Evolutionary conservation across 1,284 basidiomycete genomes (phyloP), one percentile per base, ranked within the genome.

Genomic region (Apiotrichum akiyoshidainum): DNA sequence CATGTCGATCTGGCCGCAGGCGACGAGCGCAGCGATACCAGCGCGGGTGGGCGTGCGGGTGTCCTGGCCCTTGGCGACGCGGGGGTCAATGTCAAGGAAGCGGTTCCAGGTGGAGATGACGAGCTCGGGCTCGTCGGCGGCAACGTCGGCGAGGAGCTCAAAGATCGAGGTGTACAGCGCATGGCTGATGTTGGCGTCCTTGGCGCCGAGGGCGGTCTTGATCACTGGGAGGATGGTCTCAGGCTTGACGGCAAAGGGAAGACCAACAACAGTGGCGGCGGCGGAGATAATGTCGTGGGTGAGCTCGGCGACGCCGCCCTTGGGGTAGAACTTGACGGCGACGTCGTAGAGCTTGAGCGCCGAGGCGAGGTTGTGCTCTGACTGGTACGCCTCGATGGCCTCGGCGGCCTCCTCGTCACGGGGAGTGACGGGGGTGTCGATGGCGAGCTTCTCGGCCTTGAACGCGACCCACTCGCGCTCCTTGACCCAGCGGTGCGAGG

Each of bases 311-410:
- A 40, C 26, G 21, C 26, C 9, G 39, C 26, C 74, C 26, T 31
- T 31, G 51, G 80, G 54, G 1, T 80, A 76, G 60, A 87, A 75
- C 21, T 67, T 63, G 48, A 58, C 62, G 34, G 55, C 59, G 37
- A 57, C 54, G 60, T 46, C 76, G 46, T 79, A 66, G 39, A 68
- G 67, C 31, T 84, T 82, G 76, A 90, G 78, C 0, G 90, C 90
- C 0, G 85, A 83, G 0, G 77, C 71, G 61, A 91, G 86, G 65
- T 90, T 90, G 67, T 84, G 83, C 74, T 92, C 90, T 46, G 59
- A 54, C 40, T 58, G 57, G 63, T 75, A 76, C 9, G 65, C 67
- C 39, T 65, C 59, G 52, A 70, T 60, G 3, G 54, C 56, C 12
- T 26, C 54, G 16, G 53, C 58, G 31, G 60, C 55, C 1, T 54